phyloP scores from a whole-genome alignment of 2,329 filamentous ascomycete genomes.

The Fonsecaea pedrosoi region DNA sequence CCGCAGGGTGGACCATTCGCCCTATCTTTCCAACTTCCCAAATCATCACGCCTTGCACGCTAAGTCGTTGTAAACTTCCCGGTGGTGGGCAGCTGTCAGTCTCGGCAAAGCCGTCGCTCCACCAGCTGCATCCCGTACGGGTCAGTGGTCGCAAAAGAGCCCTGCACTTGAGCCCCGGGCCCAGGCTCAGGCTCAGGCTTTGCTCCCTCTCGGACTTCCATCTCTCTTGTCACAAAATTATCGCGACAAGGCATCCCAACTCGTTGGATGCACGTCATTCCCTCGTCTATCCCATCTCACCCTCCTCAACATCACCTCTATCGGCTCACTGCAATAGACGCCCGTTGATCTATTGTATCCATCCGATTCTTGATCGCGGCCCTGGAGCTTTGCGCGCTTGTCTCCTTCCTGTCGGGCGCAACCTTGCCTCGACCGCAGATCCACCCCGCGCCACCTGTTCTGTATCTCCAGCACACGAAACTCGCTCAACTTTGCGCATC shows the following conservation, averaged over 20 bases:
- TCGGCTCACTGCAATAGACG: constrained; percentile 2
- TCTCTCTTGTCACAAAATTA: constrained; percentile 23
- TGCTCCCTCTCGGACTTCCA: constrained; percentile 11
- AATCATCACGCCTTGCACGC: neutral
- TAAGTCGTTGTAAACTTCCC: neutral
- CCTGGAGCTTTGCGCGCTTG: constrained; percentile 24
- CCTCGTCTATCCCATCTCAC: constrained; percentile 15
- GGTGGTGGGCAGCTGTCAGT: constrained; percentile 10
- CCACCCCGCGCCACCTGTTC: constrained; percentile 35
- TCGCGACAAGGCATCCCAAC: constrained; percentile 25
- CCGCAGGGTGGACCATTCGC: neutral
- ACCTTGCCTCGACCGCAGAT: constrained; percentile 16
- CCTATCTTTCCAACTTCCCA: neutral
- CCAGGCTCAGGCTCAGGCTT: constrained; percentile 15
- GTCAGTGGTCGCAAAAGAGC: neutral
- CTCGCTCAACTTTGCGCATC: constrained; percentile 22
- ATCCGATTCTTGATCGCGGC: constrained; percentile 11
- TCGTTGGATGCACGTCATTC: constrained; percentile 28
- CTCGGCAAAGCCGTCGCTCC: constrained; percentile 11
- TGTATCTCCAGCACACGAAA: constrained; percentile 27
- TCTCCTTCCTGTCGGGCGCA: constrained; percentile 20
- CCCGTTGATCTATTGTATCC: neutral
- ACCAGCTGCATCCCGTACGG: neutral
- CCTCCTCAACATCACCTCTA: constrained; percentile 19
- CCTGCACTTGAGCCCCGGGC: constrained; percentile 3